Conservation (phyloP, 1,139 yeast genomes). For the Kurtzmaniella quercitrusa region DNA sequence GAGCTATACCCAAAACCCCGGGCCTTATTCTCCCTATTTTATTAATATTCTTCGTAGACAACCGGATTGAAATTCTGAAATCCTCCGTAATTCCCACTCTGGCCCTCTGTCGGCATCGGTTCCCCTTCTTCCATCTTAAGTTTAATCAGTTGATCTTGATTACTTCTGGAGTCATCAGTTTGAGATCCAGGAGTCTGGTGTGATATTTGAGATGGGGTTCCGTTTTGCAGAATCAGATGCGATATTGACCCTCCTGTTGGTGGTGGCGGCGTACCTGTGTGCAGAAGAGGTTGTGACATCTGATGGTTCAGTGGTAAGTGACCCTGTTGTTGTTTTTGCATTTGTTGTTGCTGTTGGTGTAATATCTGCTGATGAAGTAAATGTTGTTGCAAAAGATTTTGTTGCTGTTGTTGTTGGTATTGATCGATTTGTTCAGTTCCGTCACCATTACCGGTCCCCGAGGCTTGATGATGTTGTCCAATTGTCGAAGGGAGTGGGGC, state of each 20-base stretch:
- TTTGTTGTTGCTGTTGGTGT: conserved; percentile 11
- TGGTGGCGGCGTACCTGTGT: conserved; percentile 6
- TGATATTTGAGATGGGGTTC: neutral
- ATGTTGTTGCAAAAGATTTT: conserved; percentile 8
- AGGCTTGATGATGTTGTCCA: neutral
- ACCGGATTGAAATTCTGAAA: conserved; percentile 7
- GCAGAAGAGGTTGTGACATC: conserved; percentile 9
- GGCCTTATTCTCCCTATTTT: neutral
- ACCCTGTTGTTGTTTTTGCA: conserved; percentile 8
- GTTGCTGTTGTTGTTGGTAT: conserved; percentile 8
- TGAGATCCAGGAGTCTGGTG: conserved; percentile 1
- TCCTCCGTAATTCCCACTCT: conserved; percentile 4
- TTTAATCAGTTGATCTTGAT: neutral
- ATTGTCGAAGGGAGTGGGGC: neutral
- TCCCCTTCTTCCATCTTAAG: conserved; percentile 6
- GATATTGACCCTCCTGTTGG: conserved; percentile 8
- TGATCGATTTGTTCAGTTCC: conserved; percentile 3
- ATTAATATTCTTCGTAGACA: conserved; percentile 6
- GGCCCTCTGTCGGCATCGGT: conserved; percentile 2
- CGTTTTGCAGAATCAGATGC: neutral
- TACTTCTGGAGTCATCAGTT: neutral
- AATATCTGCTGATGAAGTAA: conserved; percentile 8
- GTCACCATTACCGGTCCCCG: neutral
- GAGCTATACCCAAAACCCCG: neutral
- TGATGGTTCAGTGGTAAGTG: conserved; percentile 9